phyloP scores from a whole-genome alignment of 148 eudicot genomes.

The Bassia scoparia region DNA sequence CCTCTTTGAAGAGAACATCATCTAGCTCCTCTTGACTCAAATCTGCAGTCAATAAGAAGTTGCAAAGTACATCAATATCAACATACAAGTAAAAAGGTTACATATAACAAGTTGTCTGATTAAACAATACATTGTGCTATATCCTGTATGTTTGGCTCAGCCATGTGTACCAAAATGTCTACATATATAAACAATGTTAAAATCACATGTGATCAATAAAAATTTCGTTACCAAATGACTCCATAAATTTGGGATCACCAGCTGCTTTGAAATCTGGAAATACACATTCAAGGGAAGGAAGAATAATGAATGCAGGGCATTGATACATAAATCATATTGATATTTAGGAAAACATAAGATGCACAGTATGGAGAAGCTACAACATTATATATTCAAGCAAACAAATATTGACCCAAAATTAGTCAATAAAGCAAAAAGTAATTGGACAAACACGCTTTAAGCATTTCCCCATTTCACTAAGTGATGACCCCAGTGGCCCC shows the following conservation, averaged over 20 bases:
- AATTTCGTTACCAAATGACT: conserved; percentile 74
- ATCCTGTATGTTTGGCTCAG: background rate
- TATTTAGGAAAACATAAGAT: background rate
- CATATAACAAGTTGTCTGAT: background rate
- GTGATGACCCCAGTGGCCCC: background rate
- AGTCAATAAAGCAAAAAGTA: background rate
- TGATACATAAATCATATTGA: background rate
- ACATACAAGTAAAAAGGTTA: background rate
- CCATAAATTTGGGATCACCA: conserved; percentile 64
- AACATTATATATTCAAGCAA: background rate
- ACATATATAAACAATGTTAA: conserved; percentile 9
- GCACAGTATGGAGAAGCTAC: conserved; percentile 7
- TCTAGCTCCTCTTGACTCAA: conserved; percentile 76
- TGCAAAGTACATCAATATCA: background rate
- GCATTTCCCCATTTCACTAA: background rate
- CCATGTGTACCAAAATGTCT: background rate
- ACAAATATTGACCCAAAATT: background rate
- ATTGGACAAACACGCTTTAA: background rate
- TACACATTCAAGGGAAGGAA: conserved; percentile 11
- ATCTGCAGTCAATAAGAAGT: conserved; percentile 46
- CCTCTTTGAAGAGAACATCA: conserved; percentile 95
- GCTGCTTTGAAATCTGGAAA: conserved; percentile 65
- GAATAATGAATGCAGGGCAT: background rate
- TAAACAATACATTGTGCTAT: conserved; percentile 4
- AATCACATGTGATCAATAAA: conserved; percentile 5